Evolutionary conservation across 2,329 filamentous ascomycete species (phyloP).

Genomic region (Bimuria novae-zelandiae): DNA sequence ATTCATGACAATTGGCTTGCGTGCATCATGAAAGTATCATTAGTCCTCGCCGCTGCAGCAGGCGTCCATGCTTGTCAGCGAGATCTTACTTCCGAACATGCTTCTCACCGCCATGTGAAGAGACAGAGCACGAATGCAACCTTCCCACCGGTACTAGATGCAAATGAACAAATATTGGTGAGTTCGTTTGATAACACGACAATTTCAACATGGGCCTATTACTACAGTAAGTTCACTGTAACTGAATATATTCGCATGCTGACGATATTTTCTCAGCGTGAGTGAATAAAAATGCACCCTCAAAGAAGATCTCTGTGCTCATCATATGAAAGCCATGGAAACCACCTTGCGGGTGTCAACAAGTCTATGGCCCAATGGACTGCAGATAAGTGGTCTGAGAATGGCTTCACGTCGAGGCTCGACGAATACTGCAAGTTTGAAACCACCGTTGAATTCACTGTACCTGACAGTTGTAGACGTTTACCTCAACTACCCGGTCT

Average conservation of each 20-base stretch:
- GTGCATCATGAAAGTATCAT: conserved; percentile 31
- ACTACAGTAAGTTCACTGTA: conserved; percentile 37
- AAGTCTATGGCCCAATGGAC: conserved; percentile 49
- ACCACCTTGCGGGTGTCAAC: conserved; percentile 40
- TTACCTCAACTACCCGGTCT: conserved; percentile 46
- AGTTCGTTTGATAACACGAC: conserved; percentile 49
- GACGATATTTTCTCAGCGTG: conserved; percentile 28
- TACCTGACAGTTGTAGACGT: conserved; percentile 28
- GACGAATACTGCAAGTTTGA: conserved; percentile 41
- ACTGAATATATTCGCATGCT: too few relatives aligned
- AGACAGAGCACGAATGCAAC: conserved; percentile 29
- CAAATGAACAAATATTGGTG: conserved; percentile 46
- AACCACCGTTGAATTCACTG: background rate
- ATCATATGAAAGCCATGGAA: conserved; percentile 27
- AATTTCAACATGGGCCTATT: conserved; percentile 46
- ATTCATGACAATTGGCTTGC: background rate
- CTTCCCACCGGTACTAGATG: conserved; percentile 41
- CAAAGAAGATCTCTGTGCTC: background rate
- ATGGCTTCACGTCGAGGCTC: conserved; percentile 42
- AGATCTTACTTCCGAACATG: conserved; percentile 31
- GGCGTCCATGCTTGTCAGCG: conserved; percentile 42
- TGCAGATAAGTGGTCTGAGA: conserved; percentile 42
- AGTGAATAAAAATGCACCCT: background rate
- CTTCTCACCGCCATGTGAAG: conserved; percentile 33
- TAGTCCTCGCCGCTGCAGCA: conserved; percentile 33